phyloP scores from a whole-genome alignment of 208 protist genomes.

The Leptomonas pyrrhocoris region DNA sequence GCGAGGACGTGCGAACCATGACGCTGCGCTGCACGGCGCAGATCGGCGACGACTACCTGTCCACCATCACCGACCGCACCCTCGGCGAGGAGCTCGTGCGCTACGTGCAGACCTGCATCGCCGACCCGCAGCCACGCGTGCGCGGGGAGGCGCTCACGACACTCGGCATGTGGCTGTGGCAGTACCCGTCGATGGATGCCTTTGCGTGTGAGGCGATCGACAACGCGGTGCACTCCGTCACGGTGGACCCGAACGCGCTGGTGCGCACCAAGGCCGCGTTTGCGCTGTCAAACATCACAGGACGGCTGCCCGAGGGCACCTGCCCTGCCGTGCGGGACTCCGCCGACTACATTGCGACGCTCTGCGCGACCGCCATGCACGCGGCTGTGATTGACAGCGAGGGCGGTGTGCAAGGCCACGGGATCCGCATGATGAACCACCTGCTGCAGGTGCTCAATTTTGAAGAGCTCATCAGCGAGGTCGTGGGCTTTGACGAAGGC shows the following conservation, averaged over 20 bases:
- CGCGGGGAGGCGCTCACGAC: conserved; percentile 79
- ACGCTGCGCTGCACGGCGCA: conserved; percentile 80
- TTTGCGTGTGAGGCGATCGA: conserved; percentile 47
- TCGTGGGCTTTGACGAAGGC: conserved; percentile 43
- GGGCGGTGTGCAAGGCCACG: conserved; percentile 58
- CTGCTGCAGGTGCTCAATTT: conserved; percentile 61
- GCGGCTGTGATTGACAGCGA: conserved; percentile 46
- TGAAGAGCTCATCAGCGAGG: conserved; percentile 71
- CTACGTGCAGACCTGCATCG: conserved; percentile 44
- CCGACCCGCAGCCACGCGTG: conserved; percentile 41
- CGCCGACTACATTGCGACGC: conserved; percentile 38
- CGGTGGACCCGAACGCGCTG: conserved; percentile 39
- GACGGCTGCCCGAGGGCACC: conserved; percentile 34
- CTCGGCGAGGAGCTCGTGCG: conserved; percentile 38
- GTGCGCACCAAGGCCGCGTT: conserved; percentile 82
- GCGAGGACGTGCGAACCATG: conserved; percentile 44
- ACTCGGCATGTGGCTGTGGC: conserved; percentile 79
- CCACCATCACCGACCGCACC: conserved; percentile 16
- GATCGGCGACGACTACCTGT: conserved; percentile 66
- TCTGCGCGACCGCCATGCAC: conserved; percentile 69
- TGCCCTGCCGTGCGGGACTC: conserved; percentile 34
- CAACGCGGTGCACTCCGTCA: conserved; percentile 44
- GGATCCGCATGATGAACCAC: conserved; percentile 85
- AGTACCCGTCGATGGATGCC: conserved; percentile 63
- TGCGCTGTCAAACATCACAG: conserved; percentile 73